Evolutionary conservation across 2,329 filamentous ascomycete species (phyloP).

Genomic region (Aspergillus hiratsukae): DNA sequence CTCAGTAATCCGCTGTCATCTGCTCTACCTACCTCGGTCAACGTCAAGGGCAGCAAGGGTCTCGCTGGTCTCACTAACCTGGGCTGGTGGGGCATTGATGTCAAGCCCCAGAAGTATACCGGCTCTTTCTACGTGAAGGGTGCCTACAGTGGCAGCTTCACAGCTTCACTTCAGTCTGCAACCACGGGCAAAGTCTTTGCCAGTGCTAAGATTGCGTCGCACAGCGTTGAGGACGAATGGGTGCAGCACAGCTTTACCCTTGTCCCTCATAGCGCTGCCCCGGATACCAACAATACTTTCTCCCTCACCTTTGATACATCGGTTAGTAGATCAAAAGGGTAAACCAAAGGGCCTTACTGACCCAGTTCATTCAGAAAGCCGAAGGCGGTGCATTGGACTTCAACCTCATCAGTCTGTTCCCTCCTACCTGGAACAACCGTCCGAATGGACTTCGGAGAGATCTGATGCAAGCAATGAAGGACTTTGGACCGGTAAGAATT

Average conservation of each 20-base stretch:
- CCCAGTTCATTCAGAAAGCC: slow-evolving; percentile 23
- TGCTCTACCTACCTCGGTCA: slow-evolving; percentile 42
- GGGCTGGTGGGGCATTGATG: slow-evolving; percentile 51
- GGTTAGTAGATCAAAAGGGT: slow-evolving; percentile 9
- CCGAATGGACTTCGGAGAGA: slow-evolving; percentile 50
- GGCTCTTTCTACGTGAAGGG: slow-evolving; percentile 49
- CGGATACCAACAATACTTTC: slow-evolving; percentile 48
- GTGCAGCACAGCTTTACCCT: slow-evolving; percentile 39
- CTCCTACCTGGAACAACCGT: slow-evolving; percentile 51
- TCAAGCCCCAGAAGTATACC: slow-evolving; percentile 45
- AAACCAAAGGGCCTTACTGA: not conserved
- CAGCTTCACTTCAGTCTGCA: slow-evolving; percentile 37
- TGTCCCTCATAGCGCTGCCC: slow-evolving; percentile 14
- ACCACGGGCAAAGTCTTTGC: slow-evolving; percentile 37
- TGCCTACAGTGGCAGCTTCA: slow-evolving; percentile 30
- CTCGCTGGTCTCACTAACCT: slow-evolving; percentile 47
- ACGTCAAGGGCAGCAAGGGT: slow-evolving; percentile 38
- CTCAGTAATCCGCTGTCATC: slow-evolving; percentile 41
- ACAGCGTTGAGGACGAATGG: slow-evolving; percentile 34
- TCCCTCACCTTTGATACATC: slow-evolving; percentile 47
- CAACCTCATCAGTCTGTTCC: slow-evolving; percentile 51
- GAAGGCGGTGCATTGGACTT: slow-evolving; percentile 44
- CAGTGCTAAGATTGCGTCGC: slow-evolving; percentile 27
- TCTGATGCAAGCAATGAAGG: slow-evolving; percentile 41
- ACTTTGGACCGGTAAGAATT: slow-evolving; percentile 19